A percentile compares a stretch with the other conserved stretches of the same genome.
Conservation (phyloP, 352 stramenopile genomes). For the Globisporangium spinosum region DNA sequence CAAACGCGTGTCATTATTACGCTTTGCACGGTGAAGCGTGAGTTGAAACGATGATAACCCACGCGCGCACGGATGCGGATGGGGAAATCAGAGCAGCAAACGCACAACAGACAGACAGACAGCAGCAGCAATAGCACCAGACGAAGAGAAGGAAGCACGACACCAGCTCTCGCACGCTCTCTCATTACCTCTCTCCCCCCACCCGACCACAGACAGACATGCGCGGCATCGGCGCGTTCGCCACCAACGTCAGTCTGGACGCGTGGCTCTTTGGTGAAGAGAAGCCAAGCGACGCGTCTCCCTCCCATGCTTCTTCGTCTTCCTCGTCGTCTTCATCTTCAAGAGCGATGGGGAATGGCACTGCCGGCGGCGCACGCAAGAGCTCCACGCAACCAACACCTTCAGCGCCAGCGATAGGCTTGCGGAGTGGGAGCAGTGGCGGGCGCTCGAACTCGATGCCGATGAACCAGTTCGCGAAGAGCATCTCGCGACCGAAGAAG, state of each 20-base stretch:
- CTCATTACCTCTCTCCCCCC: conserved; percentile 1
- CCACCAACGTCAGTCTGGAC: conserved; percentile 58
- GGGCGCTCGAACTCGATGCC: conserved; percentile 32
- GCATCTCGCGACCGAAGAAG: conserved; percentile 27
- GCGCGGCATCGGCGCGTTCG: conserved; percentile 36
- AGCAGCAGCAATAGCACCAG: neutral
- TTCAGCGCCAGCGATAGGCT: neutral
- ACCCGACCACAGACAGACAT: conserved; percentile 11
- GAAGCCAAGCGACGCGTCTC: conserved; percentile 19
- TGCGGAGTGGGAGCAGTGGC: neutral
- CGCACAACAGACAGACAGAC: conserved; percentile 1
- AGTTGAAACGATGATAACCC: conserved; percentile 1
- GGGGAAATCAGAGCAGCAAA: conserved; percentile 2
- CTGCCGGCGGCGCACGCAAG: conserved; percentile 1
- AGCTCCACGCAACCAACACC: neutral
- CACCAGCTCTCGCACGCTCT: neutral
- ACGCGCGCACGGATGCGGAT: neutral
- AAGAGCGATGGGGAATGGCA: conserved; percentile 8
- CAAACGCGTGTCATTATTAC: neutral
- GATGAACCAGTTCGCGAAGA: conserved; percentile 23
- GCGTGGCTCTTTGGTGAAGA: conserved; percentile 84
- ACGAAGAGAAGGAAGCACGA: neutral
- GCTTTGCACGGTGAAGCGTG: neutral
- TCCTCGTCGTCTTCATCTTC: conserved; percentile 1
- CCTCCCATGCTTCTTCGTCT: conserved; percentile 2